These are phyloP conservation scores for Calonectria pseudoturangicola DNA, from an alignment of 2,329 filamentous ascomycete genomes.

Conservation along the genomic window DNA sequence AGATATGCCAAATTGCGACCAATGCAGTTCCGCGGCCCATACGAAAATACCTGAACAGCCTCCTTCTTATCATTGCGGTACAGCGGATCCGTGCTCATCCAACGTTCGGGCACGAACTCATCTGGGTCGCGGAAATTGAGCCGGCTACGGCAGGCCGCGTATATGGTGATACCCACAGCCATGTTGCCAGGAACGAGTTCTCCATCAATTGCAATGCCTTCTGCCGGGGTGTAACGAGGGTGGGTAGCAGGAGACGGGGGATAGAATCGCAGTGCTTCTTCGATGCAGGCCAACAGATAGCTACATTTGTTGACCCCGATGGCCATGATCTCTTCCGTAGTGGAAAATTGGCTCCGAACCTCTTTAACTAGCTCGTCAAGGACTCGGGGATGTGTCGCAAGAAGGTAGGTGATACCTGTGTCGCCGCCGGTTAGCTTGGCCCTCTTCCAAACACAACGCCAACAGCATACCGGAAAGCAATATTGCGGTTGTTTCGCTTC, in stretches of 20 bases:
- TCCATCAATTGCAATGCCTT: background rate
- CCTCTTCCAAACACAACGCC: no score
- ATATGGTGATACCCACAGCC: conserved; percentile 9
- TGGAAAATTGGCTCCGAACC: background rate
- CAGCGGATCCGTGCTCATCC: background rate
- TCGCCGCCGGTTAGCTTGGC: background rate
- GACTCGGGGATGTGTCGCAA: background rate
- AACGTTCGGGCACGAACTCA: conserved; percentile 7
- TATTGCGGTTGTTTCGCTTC: conserved; percentile 1
- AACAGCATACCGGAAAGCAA: background rate
- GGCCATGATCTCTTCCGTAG: background rate
- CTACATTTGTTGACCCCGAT: background rate
- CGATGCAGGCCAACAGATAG: background rate
- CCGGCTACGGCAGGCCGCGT: background rate
- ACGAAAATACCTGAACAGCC: conserved; percentile 1
- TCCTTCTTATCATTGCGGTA: background rate
- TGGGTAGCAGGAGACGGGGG: background rate
- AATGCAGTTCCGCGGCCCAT: conserved; percentile 7
- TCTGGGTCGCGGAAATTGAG: conserved; percentile 5
- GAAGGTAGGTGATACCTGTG: background rate
- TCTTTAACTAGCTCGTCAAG: background rate
- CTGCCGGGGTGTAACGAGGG: conserved; percentile 1
- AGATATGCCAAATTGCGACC: conserved; percentile 5
- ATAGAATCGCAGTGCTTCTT: conserved; percentile 1
- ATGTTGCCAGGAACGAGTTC: background rate